phyloP scores from a whole-genome alignment of 192 early-diverging fungal genomes.

The Fimicolochytrium jonesii region DNA sequence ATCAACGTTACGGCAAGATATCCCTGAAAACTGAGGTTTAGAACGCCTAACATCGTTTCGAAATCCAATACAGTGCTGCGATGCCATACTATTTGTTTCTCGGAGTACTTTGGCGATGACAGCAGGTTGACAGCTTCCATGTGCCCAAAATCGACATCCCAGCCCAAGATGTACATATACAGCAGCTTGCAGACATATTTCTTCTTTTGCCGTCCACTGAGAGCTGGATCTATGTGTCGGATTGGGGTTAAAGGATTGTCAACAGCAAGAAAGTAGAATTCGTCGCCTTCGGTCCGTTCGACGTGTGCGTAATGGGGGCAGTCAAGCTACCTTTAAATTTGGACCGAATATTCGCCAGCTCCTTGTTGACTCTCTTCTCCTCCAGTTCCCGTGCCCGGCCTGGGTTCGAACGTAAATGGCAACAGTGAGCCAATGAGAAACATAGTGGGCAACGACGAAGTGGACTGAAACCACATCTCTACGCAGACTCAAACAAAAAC shows the following conservation, averaged over 20 bases:
- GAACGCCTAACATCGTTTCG: too few relatives aligned
- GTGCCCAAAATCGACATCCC: conserved; percentile 98
- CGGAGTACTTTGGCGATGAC: conserved; percentile 85
- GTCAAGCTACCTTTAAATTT: conserved; percentile 87
- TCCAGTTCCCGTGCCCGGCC: conserved; percentile 95
- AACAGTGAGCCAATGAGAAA: too few relatives aligned
- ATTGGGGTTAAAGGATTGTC: too few relatives aligned
- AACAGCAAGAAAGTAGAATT: too few relatives aligned
- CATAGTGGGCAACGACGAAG: too few relatives aligned
- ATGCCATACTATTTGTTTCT: conserved; percentile 91
- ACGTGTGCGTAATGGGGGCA: too few relatives aligned
- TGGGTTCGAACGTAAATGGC: too few relatives aligned
- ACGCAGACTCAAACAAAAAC: not conserved
- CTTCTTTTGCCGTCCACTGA: conserved; percentile 98
- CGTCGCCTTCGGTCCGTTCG: too few relatives aligned
- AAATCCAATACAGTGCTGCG: not conserved
- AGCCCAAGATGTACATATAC: conserved; percentile 99
- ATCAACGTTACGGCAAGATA: conserved; percentile 94
- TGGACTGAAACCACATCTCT: not conserved
- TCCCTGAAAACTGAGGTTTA: too few relatives aligned
- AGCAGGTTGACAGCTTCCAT: conserved; percentile 93
- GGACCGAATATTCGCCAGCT: conserved; percentile 96
- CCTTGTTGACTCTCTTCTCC: conserved; percentile 98
- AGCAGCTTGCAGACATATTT: conserved; percentile 99
- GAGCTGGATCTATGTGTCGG: conserved; percentile 59